These are phyloP conservation scores for Andrographis paniculata DNA, from an alignment of 305 asterid species.

Conservation along the genomic window DNA sequence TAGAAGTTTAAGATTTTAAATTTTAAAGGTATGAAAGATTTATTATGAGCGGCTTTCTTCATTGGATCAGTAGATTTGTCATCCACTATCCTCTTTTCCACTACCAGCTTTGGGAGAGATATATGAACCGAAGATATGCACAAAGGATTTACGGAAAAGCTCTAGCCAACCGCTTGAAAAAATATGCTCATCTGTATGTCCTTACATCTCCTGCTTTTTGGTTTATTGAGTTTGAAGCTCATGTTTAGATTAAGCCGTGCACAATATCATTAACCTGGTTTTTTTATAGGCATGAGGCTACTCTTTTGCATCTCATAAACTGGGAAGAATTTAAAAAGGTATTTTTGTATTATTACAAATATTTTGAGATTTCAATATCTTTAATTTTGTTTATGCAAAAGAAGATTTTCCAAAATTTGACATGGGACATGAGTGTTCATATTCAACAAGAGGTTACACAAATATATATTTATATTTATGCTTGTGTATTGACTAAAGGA, in stretches of 20 bases:
- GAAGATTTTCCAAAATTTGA: no score
- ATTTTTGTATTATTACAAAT: no score
- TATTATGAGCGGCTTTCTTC: not conserved
- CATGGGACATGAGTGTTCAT: no score
- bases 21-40: no score
- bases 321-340: slow-evolving; percentile 97
- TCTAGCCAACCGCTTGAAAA: slow-evolving; percentile 60
- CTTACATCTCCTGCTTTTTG: not conserved
- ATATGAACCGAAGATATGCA: slow-evolving; percentile 53
- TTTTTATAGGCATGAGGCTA: slow-evolving; percentile 64
- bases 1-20: no score
- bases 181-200: slow-evolving; percentile 64
- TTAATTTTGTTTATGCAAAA: no score
- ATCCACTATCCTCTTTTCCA: not conserved
- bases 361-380: no score
- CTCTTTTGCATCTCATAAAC: slow-evolving; percentile 73
- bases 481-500: no score
- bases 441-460: no score
- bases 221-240: slow-evolving; percentile 5
- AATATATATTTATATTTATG: no score
- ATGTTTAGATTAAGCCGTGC: no score
- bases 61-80: no score
- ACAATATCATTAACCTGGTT: slow-evolving; percentile 17
- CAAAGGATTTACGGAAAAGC: slow-evolving; percentile 69
- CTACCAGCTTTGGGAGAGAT: slow-evolving; percentile 74